Evolutionary conservation across 257 asterid species (phyloP).

Genomic region (Primulina huaijiensis): DNA sequence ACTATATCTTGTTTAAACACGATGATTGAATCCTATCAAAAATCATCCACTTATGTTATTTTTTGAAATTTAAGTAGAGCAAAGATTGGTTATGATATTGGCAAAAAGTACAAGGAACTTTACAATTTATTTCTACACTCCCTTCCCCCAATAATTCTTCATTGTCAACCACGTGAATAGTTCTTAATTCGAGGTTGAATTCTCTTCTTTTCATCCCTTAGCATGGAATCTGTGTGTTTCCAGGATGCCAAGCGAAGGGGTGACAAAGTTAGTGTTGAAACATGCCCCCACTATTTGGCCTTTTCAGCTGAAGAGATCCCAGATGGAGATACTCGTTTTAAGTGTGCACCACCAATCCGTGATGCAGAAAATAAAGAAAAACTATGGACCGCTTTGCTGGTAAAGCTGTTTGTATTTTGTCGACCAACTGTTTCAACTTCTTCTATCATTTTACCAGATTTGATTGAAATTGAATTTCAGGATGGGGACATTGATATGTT

Average conservation of each 20-base stretch:
- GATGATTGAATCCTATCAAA: no score
- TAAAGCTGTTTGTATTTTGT: slow-evolving; percentile 20
- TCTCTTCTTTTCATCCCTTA: neutral
- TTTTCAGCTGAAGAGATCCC: slow-evolving; percentile 91
- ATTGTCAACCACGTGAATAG: neutral
- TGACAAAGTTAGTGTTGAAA: slow-evolving; percentile 83
- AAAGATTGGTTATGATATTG: neutral
- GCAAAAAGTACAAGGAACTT: slow-evolving; percentile 1
- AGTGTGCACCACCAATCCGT: slow-evolving; percentile 96
- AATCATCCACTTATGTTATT: neutral
- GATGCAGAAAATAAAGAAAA: slow-evolving; percentile 68
- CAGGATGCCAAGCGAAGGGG: slow-evolving; percentile 87
- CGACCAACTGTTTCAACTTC: neutral
- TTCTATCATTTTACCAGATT: slow-evolving; percentile 6
- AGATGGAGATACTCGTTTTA: slow-evolving; percentile 95
- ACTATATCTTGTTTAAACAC: neutral
- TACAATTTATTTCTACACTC: neutral
- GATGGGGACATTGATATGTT: slow-evolving; percentile 87
- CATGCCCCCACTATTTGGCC: slow-evolving; percentile 97
- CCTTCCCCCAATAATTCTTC: neutral
- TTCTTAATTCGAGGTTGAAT: neutral
- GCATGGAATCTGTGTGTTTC: neutral
- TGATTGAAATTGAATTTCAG: slow-evolving; percentile 38
- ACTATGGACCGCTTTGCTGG: slow-evolving; percentile 87
- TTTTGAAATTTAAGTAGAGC: neutral